These are phyloP conservation scores for Triticum dicoccoides DNA, from an alignment of 176 grass and related monocot genomes.

Conservation along the genomic window DNA sequence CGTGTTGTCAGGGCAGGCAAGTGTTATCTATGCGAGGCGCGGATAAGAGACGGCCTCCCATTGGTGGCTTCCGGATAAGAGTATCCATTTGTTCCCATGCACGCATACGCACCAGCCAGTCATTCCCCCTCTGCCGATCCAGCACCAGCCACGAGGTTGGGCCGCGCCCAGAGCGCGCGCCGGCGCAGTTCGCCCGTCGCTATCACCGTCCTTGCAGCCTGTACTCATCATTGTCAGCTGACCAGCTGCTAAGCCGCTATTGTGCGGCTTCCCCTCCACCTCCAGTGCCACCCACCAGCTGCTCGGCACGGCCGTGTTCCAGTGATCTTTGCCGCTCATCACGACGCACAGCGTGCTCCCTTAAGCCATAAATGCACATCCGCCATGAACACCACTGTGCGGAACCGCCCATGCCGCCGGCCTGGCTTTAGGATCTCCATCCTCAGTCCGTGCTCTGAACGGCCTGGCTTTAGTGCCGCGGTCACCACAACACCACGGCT, in stretches of 20 bases:
- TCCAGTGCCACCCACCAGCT: background rate
- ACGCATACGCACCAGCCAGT: background rate
- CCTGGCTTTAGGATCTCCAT: background rate
- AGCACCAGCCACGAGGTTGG: background rate
- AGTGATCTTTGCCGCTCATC: background rate
- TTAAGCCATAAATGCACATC: background rate
- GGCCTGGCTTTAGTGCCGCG: background rate
- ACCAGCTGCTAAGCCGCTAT: background rate
- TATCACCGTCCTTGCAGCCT: background rate
- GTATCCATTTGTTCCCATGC: background rate
- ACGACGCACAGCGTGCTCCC: background rate
- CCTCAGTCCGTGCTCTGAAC: too few relatives aligned
- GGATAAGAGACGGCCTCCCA: slow-evolving; percentile 59
- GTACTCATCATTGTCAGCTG: too few relatives aligned
- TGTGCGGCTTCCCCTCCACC: background rate
- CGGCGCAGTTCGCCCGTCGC: background rate
- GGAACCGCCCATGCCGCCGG: background rate
- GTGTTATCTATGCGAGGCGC: slow-evolving; percentile 39
- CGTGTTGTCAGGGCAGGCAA: slow-evolving; percentile 20
- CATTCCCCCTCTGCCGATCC: background rate
- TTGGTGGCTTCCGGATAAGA: slow-evolving; percentile 65
- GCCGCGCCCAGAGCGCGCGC: background rate
- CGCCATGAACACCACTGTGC: background rate
- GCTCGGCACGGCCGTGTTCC: background rate
- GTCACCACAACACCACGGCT: background rate